Evolutionary conservation across 768 basidiomycete genomes (phyloP).

Genomic region (Mycena olivaceomarginata): DNA sequence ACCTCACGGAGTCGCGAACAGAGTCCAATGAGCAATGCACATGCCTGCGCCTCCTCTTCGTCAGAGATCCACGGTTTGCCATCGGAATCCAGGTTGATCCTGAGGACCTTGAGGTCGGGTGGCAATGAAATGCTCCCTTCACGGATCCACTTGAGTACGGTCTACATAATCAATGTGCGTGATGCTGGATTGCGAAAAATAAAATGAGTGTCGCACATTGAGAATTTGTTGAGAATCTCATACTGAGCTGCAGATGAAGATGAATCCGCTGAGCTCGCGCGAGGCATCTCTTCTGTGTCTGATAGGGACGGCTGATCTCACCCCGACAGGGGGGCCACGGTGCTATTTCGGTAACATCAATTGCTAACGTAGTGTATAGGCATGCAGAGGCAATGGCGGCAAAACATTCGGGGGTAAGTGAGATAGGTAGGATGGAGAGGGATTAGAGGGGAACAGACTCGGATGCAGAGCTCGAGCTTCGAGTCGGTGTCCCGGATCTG

Average conservation of each 20-base stretch:
- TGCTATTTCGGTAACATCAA: background rate
- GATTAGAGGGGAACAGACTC: background rate
- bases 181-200: background rate
- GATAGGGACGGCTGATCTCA: background rate
- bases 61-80: background rate
- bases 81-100: background rate
- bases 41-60: background rate
- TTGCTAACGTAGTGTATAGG: background rate
- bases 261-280: background rate
- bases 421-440: background rate
- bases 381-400: background rate
- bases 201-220: background rate
- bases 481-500: no score
- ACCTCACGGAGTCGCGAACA: background rate
- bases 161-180: background rate
- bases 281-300: background rate
- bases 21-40: background rate
- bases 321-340: background rate
- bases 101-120: background rate
- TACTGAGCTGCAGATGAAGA: conserved; percentile 3
- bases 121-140: background rate
- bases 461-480: no score
- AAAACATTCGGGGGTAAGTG: background rate
- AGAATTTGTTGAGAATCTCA: background rate
- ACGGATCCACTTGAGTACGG: background rate